Evolutionary conservation across 2,329 filamentous ascomycete genomes (phyloP), one percentile per base, ranked within the genome.

Genomic region (Acrocalymma vagum): DNA sequence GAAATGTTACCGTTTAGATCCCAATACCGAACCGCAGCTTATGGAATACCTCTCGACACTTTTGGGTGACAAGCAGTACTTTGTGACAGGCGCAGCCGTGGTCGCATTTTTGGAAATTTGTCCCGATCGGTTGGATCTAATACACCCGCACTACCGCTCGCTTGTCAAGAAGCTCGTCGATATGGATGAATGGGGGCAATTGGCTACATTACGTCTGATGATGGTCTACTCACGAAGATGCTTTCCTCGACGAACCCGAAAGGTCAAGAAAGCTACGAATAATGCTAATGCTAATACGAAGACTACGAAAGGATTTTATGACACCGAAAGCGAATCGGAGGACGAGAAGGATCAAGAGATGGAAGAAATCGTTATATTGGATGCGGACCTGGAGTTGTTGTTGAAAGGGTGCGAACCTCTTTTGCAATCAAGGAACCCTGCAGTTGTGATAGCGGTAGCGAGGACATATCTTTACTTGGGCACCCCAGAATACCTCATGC

Each of bases 161-260:
- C 75, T 99, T 49, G 85, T 95, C 49, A 89, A 85, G 68, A 96
- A 96, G 75, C 75, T 97, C 36, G 90, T 96, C 16, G 94, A 99
- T 65, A 99, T 99, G 94, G 94, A 99, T 63, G 94, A 99, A 72
- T 99, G 94, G 94, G 88, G 91, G 27, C 94, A 99, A 72, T 71
- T 97, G 38, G 87, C 90, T 2, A 88, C 88, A 3, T 65, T 99
- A 55, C 82, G 85, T 25, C 76, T 99, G 51, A 86, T 97, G 83
- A 86, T 88, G 2, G 76, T 85, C 15, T 99, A 99, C 68, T 85
- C 89, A 2, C 83, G 94, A 38, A 88, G 83, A 63, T 96, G 90
- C 68, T 99, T 99, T 57, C 92, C 94, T 0, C 78, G 80, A 39
- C 80, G 81, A 63, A 87, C 77, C 7, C 77, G 77, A 51, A 84